Conservation (phyloP, 2,329 filamentous ascomycete genomes). For the Colletotrichum cordylinicola region DNA sequence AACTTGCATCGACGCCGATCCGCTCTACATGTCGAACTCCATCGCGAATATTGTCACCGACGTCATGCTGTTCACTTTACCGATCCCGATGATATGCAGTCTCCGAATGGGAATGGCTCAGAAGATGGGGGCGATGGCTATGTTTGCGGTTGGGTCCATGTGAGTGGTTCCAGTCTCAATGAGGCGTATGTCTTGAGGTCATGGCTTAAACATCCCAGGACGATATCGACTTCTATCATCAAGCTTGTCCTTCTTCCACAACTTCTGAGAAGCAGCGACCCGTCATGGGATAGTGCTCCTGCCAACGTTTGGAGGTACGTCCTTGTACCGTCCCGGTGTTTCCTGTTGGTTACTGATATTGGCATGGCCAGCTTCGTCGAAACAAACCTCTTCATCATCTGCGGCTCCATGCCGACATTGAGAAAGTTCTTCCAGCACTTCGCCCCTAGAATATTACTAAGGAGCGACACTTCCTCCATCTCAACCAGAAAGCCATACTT, state of each 20-base stretch:
- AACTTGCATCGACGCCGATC: conserved; percentile 50
- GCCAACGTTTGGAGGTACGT: conserved; percentile 21
- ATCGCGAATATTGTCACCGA: conserved; percentile 55
- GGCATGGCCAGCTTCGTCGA: conserved; percentile 34
- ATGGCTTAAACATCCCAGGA: not conserved
- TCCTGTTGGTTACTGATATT: rapidly evolving
- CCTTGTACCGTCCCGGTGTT: rapidly evolving
- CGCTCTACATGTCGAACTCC: conserved; percentile 54
- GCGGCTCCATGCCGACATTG: conserved; percentile 44
- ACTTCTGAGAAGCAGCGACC: not conserved
- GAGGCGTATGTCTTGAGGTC: not conserved
- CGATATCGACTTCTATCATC: conserved; percentile 11
- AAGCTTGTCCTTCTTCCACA: conserved; percentile 3
- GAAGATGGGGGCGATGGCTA: conserved; percentile 48
- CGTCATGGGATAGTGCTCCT: conserved; percentile 16
- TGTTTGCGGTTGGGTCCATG: conserved; percentile 49
- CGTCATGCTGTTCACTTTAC: conserved; percentile 50
- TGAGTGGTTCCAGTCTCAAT: not conserved
- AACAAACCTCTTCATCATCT: conserved; percentile 45
- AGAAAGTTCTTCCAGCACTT: conserved; percentile 44
- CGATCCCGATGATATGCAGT: conserved; percentile 49
- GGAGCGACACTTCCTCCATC: conserved; percentile 21
- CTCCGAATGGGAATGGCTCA: conserved; percentile 50
- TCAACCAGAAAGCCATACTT: not conserved
- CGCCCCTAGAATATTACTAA: conserved; percentile 31